Evolutionary conservation across 2,329 filamentous ascomycete genomes (phyloP).

Genomic region (Colletotrichum trifolii): DNA sequence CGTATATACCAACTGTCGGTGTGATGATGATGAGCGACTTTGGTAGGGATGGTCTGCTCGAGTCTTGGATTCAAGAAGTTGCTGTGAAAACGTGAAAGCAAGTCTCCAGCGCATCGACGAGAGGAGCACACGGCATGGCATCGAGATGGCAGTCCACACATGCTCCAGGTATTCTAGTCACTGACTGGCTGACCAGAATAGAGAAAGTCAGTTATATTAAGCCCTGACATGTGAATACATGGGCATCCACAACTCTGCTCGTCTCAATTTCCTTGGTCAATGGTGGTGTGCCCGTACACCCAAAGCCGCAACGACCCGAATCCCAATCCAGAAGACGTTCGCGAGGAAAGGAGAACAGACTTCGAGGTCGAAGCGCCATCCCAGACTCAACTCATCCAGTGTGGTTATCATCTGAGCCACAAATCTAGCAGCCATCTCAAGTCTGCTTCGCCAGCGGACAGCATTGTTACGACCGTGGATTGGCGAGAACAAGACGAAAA

Average conservation of each 20-base stretch:
- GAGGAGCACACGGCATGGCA: background rate
- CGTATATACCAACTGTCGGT: too few species aligned
- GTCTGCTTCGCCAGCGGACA: background rate
- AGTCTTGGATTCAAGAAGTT: background rate
- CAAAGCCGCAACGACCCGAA: background rate
- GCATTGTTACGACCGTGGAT: background rate
- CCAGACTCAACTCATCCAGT: slow-evolving; percentile 24
- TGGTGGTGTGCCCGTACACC: too few species aligned
- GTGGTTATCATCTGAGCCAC: slow-evolving; percentile 30
- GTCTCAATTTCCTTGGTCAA: background rate
- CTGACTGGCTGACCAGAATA: too few species aligned
- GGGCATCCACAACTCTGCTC: background rate
- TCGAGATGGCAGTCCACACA: background rate
- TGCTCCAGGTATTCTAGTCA: too few species aligned
- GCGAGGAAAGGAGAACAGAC: background rate
- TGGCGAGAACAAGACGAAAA: background rate
- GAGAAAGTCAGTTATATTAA: too few species aligned
- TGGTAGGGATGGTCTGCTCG: background rate
- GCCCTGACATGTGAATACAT: slow-evolving; percentile 4
- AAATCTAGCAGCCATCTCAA: slow-evolving; percentile 6
- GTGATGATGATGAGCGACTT: too few species aligned
- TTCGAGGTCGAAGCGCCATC: slow-evolving; percentile 2
- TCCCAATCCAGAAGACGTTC: background rate
- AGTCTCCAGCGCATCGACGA: background rate
- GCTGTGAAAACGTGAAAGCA: background rate